Percentiles rank a stretch among this genome's conserved stretches.
phyloP scores from a whole-genome alignment of 768 basidiomycete species.

The Mycena vitilis region DNA sequence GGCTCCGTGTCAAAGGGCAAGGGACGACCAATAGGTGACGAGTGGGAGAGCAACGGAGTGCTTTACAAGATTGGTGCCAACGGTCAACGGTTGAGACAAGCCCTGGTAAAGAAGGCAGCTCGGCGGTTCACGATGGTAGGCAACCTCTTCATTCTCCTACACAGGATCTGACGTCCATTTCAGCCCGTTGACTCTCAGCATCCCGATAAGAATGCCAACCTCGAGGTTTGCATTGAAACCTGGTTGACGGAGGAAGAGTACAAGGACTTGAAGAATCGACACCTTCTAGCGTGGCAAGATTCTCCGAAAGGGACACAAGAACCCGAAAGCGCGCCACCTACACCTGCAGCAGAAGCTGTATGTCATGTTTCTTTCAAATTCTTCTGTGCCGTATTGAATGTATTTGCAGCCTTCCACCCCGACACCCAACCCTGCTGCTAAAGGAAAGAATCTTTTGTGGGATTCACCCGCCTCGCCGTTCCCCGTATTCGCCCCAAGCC shows the following conservation, averaged over 20 bases:
- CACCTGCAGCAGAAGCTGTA: conserved; percentile 44
- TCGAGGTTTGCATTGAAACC: conserved; percentile 80
- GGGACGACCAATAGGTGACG: conserved; percentile 73
- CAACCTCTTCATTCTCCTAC: conserved; percentile 17
- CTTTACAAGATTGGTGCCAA: conserved; percentile 78
- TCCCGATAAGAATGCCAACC: conserved; percentile 74
- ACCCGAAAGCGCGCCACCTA: conserved; percentile 52
- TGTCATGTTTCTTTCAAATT: conserved; percentile 21
- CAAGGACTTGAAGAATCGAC: conserved; percentile 68
- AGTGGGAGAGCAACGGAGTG: conserved; percentile 80
- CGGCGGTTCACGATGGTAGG: conserved; percentile 81
- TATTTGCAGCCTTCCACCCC: conserved; percentile 28
- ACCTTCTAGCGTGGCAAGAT: conserved; percentile 79
- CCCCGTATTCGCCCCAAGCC: conserved; percentile 39
- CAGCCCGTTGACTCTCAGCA: conserved; percentile 85
- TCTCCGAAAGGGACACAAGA: conserved; percentile 56
- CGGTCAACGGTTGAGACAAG: conserved; percentile 75
- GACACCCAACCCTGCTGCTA: conserved; percentile 20
- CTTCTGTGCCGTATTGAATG: not conserved
- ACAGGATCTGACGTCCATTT: conserved; percentile 23
- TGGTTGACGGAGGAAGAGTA: conserved; percentile 86
- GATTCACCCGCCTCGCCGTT: conserved; percentile 60
- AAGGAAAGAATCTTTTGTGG: conserved; percentile 81
- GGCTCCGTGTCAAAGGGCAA: conserved; percentile 63
- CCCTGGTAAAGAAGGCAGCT: conserved; percentile 76